Evolutionary conservation across 2,329 filamentous ascomycete genomes (phyloP), one percentile per base, ranked within the genome.

Genomic region (Trichoderma sp.): DNA sequence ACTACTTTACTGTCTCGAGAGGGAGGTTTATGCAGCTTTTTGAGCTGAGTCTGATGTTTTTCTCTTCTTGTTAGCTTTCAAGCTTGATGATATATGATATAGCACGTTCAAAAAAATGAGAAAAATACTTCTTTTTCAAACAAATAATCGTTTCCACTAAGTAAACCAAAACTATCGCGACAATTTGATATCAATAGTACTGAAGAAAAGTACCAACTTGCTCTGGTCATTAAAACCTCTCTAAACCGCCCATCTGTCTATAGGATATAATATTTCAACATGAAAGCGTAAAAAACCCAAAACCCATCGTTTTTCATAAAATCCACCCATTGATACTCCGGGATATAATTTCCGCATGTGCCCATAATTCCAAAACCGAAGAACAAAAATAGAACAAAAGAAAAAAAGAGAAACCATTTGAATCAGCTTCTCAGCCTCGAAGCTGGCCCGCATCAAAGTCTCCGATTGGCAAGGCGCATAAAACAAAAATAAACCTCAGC

Each of bases 251-350:
- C 27, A 27, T 38, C 68, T 71, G 35, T 38, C 35, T 38, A 71
- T 71, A 33, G 68, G 68, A 60, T 67, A 67, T 66, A 62, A 71
- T 71, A 50, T 33, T 63, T 50, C n/a, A 71, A 63, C 68, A 71
- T 71, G 12, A 71, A 71, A 60, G 59, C 68, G n/a, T 71, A 21
- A 71, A 71, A 59, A 62, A 45, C 33, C 33, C 27, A 21, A 4
- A 59, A 45, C 59, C 18, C 67, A n/a, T 71, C 67, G 9, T 60
- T 62, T 63, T 71, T 45, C 31, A 59, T 62, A 62, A 29, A 29
- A 18, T 21, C 59, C 53, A 33, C 18, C 33, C 67, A 60, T 60
- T 27, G 6, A 11, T 41, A 69, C 50, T 45, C 56, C 18, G 29
- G 9, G 27, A 29, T n/a, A 56, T 68, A 21, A 33, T n/a, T n/a